Evolutionary conservation across 2,329 filamentous ascomycete species (phyloP), one percentile per base, ranked within the genome.

Genomic region (Coccinonectria pachysandricola): DNA sequence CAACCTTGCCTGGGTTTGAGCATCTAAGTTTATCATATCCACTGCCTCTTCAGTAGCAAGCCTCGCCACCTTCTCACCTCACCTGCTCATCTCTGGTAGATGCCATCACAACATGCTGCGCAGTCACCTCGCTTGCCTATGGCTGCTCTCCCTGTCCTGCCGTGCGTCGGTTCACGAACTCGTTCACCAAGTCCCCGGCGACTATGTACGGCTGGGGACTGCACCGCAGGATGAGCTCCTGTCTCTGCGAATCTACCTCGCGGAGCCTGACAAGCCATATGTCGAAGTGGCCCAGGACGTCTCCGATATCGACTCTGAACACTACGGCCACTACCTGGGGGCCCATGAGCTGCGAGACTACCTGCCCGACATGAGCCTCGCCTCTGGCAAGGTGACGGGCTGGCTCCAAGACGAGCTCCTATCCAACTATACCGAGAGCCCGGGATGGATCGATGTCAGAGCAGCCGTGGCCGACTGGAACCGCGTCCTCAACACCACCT

Each of bases 391-490:
- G 12, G 19, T 21, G 19, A 21, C 19, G 6, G 7, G 19, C 19
- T 21, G 19, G 19, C 19, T 21, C 12, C 7, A 21, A 21, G 10
- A n/a, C 4, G 19, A 21, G 19, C n/a, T 10, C 12, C 12, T 21
- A 21, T 21, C 19, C 5, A 40, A 54, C 12, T 37, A 49, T 7
- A 45, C 43, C 1, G 35, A 41, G 1, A 48, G 57, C 14, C 52
- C 54, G 12, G 53, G 62, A 9, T 62, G 60, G 51, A 42, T 70
- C 28, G 50, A 53, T 24, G 54, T 65, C 23, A 51, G 54, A 19
- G 51, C 57, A 1, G 61, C 60, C 0, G 59, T 60, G 8, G 56
- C 57, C 3, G 54, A 61, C 31, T 36, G 42, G 4, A 48, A 68
- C 2, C 53, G 69, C 21, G 42, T 57, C 8, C 56, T 59, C 24